Evolutionary conservation across 805 yeast species (phyloP), one percentile per base, ranked within the genome.

Genomic region (Saccharomycopsis fibuligera): DNA sequence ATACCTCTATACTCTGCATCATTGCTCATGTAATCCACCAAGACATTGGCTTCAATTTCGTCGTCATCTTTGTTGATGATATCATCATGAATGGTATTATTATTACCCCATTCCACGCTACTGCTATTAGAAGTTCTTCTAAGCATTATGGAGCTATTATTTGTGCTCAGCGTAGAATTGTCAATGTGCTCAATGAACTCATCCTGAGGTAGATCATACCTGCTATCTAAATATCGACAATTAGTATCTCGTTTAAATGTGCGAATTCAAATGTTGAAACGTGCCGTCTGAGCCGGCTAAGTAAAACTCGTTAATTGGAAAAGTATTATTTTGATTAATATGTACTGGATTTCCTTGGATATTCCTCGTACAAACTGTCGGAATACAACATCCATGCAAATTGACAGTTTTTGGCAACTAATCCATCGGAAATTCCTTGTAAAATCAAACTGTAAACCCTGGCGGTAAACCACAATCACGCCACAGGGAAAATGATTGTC

Each of bases 11-110:
- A 49, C 23, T 44, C 49, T 21, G 27, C 33, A 19, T 52, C 53
- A 10, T 45, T 41, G 21, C 40, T 44, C 41, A 52, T 52, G 29
- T 52, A 52, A 39, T 52, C 53, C 22, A 52, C 40, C 33, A 52
- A 44, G 14, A 43, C 52, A 44, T 52, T 52, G 3, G 55, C 55
- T 25, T 52, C 55, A 35, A 52, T 43, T 36, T 52, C 55, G 9
- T 52, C 55, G 29, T 52, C 55, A 17, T 52, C 50, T 27, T 52
- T 52, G 33, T 52, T 52, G 29, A 52, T 52, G 23, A 52, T 45
- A 38, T 52, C 55, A 41, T 47, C 53, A 39, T 52, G 55, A 27
- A 52, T 52, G n/a, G 48, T 49, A 35, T 52, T 52, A 29, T 49
- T 46, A 42, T 45, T 38, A n/a, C 10, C 29, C 21, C 8, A 6